phyloP scores from a whole-genome alignment of 139 green algal species.

The Astrephomene gubernaculifera region DNA sequence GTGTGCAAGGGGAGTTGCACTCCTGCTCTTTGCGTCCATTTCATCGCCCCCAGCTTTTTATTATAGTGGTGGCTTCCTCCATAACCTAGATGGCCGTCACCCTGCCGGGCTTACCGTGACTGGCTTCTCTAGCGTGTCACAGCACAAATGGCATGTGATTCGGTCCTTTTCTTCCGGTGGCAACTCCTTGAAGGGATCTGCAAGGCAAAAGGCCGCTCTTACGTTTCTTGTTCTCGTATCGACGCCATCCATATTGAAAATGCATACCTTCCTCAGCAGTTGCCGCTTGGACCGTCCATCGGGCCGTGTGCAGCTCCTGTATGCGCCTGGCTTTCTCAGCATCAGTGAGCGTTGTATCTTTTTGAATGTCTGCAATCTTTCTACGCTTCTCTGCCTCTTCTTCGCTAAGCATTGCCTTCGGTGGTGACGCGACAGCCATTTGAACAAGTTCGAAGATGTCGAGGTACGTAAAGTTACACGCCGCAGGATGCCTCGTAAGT shows the following conservation, averaged over 20 bases:
- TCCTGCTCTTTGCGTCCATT: too few species aligned
- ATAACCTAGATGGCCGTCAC: neutral
- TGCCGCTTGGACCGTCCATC: neutral
- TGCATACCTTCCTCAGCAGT: neutral
- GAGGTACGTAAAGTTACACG: too few species aligned
- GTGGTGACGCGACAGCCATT: neutral
- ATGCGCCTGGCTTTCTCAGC: slow-evolving; percentile 83
- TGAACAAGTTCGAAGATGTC: neutral
- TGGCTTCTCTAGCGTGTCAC: neutral
- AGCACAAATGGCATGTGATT: slow-evolving; percentile 9
- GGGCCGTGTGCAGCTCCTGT: slow-evolving; percentile 66
- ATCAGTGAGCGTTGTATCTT: slow-evolving; percentile 80
- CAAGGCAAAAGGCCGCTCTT: neutral
- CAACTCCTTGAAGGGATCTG: neutral
- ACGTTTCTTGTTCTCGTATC: neutral
- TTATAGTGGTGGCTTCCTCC: too few species aligned
- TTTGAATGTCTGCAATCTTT: slow-evolving; percentile 82
- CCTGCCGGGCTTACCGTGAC: neutral
- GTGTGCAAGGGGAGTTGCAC: too few species aligned
- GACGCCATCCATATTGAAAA: neutral
- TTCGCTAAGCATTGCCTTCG: neutral
- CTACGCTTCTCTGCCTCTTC: neutral
- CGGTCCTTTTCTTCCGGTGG: neutral
- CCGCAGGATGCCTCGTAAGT: too few species aligned
- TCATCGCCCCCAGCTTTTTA: too few species aligned